Evolutionary conservation across 1,284 basidiomycete species (phyloP).

Genomic region (Sutorius eximius): DNA sequence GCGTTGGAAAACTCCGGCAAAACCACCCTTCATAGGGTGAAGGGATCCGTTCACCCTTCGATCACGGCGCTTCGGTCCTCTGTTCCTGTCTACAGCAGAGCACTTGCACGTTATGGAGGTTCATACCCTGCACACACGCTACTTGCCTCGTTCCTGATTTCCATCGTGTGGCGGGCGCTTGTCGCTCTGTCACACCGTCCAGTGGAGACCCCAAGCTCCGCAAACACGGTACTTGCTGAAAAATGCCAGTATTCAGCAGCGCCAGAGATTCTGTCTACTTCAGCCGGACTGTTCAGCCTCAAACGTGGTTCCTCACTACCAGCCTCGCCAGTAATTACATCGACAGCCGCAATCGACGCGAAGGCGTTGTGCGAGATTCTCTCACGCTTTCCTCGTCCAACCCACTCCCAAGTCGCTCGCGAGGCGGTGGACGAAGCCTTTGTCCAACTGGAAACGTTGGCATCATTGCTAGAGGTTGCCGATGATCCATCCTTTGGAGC

Average conservation of each 20-base stretch:
- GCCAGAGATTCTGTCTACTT: conserved; percentile 53
- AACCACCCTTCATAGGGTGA: conserved; percentile 40
- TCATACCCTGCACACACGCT: conserved; percentile 53
- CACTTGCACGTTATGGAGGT: conserved; percentile 56
- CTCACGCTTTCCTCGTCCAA: conserved; percentile 54
- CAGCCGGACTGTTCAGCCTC: conserved; percentile 59
- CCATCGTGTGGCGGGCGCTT: conserved; percentile 67
- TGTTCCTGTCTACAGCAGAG: conserved; percentile 60
- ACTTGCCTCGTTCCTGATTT: conserved; percentile 69
- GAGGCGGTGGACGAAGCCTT: conserved; percentile 79
- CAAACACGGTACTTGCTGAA: conserved; percentile 23
- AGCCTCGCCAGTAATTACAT: conserved; percentile 49
- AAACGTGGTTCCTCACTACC: conserved; percentile 70
- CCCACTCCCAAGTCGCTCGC: conserved; percentile 56
- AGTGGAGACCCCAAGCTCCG: conserved; percentile 34
- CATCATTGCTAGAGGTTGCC: conserved; percentile 54
- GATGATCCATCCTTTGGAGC: conserved; percentile 28
- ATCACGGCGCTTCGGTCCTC: conserved; percentile 54
- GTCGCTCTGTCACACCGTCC: conserved; percentile 67
- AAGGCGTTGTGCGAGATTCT: conserved; percentile 61
- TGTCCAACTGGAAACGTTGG: conserved; percentile 57
- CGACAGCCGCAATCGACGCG: conserved; percentile 55
- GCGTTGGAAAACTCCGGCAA: conserved; percentile 51
- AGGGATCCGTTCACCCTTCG: conserved; percentile 54
- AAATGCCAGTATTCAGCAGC: conserved; percentile 44